phyloP scores from a whole-genome alignment of 768 basidiomycete species.

The Lactarius vividus region DNA sequence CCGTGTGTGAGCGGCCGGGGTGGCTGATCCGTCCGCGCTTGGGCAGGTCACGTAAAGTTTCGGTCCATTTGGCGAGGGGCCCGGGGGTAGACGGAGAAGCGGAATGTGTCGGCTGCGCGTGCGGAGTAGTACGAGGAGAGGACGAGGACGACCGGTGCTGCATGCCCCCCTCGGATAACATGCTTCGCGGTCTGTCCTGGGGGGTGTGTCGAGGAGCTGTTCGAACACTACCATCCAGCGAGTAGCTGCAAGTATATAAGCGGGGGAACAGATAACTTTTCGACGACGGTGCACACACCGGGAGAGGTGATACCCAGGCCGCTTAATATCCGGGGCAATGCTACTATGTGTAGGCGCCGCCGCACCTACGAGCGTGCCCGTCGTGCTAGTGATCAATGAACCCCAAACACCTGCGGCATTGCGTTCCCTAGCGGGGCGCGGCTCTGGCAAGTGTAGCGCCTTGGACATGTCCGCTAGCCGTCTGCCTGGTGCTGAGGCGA shows the following conservation, averaged over 20 bases:
- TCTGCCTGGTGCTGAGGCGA: conserved; percentile 19
- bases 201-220: background rate
- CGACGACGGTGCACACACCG: conserved; percentile 40
- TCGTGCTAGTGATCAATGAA: conserved; percentile 61
- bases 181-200: conserved; percentile 25
- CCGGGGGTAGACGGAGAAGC: background rate
- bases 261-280: background rate
- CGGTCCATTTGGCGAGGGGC: conserved; percentile 35
- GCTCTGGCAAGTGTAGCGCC: conserved; percentile 19
- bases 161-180: conserved; percentile 15
- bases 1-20: conserved; percentile 30
- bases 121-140: background rate
- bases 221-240: conserved; percentile 30
- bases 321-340: conserved; percentile 56
- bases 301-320: conserved; percentile 64
- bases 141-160: conserved; percentile 4
- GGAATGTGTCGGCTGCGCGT: background rate
- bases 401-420: conserved; percentile 65
- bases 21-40: conserved; percentile 32
- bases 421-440: conserved; percentile 39
- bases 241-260: conserved; percentile 29
- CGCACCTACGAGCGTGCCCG: conserved; percentile 60
- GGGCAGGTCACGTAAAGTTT: conserved; percentile 42
- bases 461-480: conserved; percentile 19
- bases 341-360: conserved; percentile 51